These are phyloP conservation scores for Amanita rubescens DNA, from an alignment of 768 basidiomycete genomes.

Conservation along the genomic window DNA sequence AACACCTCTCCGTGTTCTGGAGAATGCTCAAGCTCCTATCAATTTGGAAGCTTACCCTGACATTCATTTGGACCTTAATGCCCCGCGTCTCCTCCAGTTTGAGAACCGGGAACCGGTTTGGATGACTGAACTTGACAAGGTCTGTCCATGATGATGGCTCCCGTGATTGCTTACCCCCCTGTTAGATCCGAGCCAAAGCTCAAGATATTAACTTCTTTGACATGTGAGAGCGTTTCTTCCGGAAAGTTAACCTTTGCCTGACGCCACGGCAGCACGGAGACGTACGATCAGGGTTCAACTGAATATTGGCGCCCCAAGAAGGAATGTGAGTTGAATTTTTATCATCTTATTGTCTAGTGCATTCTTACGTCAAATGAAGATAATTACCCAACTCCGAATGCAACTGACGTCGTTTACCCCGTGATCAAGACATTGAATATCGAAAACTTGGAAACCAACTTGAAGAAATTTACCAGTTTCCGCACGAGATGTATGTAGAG, in stretches of 20 bases:
- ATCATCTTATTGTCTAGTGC: constrained; percentile 2
- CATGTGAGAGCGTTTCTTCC: constrained; percentile 39
- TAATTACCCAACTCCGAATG: constrained; percentile 51
- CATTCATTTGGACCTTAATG: constrained; percentile 67
- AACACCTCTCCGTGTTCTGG: constrained; percentile 24
- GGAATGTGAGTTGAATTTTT: constrained; percentile 29
- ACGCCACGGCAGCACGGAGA: constrained; percentile 52
- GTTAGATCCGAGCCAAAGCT: constrained; percentile 70
- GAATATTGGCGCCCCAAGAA: constrained; percentile 27
- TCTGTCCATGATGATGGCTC: constrained; percentile 17
- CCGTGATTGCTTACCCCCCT: background rate
- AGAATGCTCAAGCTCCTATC: constrained; percentile 33
- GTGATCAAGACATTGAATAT: constrained; percentile 56
- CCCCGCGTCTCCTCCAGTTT: constrained; percentile 68
- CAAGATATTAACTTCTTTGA: constrained; percentile 82
- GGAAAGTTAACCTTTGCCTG: background rate
- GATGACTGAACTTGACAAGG: constrained; percentile 92
- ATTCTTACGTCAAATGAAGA: constrained; percentile 24
- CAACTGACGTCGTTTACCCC: constrained; percentile 42
- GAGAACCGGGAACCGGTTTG: constrained; percentile 62
- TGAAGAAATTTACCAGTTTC: constrained; percentile 55
- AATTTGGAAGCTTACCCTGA: constrained; percentile 37
- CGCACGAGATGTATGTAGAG: constrained; percentile 53
- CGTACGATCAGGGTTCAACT: constrained; percentile 47
- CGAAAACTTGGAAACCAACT: constrained; percentile 48